Base-by-base conservation (phyloP, 768 basidiomycete species). In the Suillus discolor region DNA sequence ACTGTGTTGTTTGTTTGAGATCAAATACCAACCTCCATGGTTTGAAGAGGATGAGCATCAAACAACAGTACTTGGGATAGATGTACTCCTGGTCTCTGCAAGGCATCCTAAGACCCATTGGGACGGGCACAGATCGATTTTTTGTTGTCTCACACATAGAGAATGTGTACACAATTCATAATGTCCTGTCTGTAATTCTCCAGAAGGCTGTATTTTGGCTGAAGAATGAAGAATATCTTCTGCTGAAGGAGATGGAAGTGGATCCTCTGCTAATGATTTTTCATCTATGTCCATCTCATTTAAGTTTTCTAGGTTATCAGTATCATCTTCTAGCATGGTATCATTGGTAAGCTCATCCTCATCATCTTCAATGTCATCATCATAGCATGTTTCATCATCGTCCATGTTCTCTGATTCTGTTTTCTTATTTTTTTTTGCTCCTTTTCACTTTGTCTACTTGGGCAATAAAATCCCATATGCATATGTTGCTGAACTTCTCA, bases 21-120 rank as follows among this genome's bases (percentile, higher is more conserved):
- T 7, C 23, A 0, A 67, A 45, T 53, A 59, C 36, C 9, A 18
- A 44, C 1, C 72, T 42, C 82, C 82, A 83, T 0, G 82, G 83
- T 66, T 81, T 81, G 67, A 83, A 83, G 0, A 83, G 71, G 18
- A 80, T 74, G 4, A 83, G 64, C 81, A 82, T 83, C 3, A 79
- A 62, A 2, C 76, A 66, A 62, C 72, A 76, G 63, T 80, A 81
- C 7, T 62, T 62, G 0, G 65, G 67, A 15, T 68, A 64, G 0
- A 57, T 4, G 20, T 0, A 5, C 20, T n/a, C 44, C 4, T 8
- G 71, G 64, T 82, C 77, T 7, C 73, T 60, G 0, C 77, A 66
- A 7, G 81, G 81, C 1, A 84, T 61, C 0, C 41, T 42, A 0
- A 78, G 64, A 1, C 82, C 82, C 20, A 82, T 71, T 0, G 75